Conservation (phyloP, 345 rosid genomes). For the Draba incana region DNA sequence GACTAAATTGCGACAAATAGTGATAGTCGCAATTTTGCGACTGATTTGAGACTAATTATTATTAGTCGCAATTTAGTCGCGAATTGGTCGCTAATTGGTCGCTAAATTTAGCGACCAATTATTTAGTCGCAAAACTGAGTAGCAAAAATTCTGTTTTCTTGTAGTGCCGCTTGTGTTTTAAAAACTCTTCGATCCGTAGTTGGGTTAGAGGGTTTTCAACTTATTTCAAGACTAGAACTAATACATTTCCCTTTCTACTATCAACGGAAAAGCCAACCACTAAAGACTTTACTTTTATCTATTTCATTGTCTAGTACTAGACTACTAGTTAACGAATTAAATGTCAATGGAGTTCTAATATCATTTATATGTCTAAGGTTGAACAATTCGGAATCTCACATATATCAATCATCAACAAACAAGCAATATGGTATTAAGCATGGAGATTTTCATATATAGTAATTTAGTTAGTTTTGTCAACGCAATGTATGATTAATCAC, state of each 20-base stretch:
- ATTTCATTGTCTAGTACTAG: conserved; percentile 22
- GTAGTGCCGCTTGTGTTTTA: conserved; percentile 25
- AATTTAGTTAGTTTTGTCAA: background rate
- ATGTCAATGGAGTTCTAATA: background rate
- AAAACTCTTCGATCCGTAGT: background rate
- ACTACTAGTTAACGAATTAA: background rate
- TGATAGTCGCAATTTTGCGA: too few relatives aligned
- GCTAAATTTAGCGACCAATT: too few relatives aligned
- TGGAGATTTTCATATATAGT: conserved; percentile 1
- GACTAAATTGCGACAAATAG: too few relatives aligned
- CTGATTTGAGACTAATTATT: too few relatives aligned
- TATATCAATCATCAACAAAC: conserved; percentile 21
- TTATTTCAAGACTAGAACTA: conserved; percentile 12
- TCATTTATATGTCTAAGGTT: background rate
- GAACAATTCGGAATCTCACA: background rate
- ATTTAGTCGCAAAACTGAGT: too few relatives aligned
- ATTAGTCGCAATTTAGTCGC: too few relatives aligned
- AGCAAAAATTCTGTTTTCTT: too few relatives aligned
- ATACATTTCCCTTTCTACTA: conserved; percentile 31
- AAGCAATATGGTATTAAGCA: background rate
- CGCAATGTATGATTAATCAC: background rate
- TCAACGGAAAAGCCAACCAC: conserved; percentile 20
- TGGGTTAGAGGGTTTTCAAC: conserved; percentile 13
- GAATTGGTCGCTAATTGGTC: too few relatives aligned
- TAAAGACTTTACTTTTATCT: background rate